Base-by-base conservation (phyloP, 1,284 basidiomycete genomes). In the Trichosporon sp. region DNA sequence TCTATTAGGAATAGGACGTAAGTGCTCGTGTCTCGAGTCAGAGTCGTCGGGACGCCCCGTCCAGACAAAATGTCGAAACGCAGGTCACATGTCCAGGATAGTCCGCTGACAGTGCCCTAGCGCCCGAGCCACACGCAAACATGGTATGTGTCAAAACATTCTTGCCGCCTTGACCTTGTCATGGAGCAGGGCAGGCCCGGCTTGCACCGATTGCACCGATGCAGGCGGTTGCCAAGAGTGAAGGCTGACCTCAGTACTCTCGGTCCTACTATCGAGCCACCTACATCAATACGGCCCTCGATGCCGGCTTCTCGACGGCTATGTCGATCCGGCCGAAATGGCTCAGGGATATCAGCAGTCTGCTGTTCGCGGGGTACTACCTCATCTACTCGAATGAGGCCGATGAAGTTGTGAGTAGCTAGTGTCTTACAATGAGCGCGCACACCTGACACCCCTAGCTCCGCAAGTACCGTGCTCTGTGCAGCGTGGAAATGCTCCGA, bases 181-280 rank as follows among this genome's bases (percentile, higher is more conserved):
- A 11, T 51, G 47, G 21, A 51, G 21, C 9, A 25, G 11, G 47
- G 21, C n/a, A n/a, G 47, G 29, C n/a, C n/a, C 21, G 64, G 56
- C 27, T 29, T 12, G 7, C 29, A 31, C 27, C 56, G 27, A 32
- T 23, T 18, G 27, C 56, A n/a, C 56, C 29, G 27, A 31, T 12
- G 6, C 5, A n/a, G n/a, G 6, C 18, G 7, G 18, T 29, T 18
- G 56, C 27, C 53, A 29, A 67, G 23, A 31, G 8, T 23, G 18
- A 15, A 5, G 27, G 25, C 62, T 71, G 44, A 67, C 65, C n/a
- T 4, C 68, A 95, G 92, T 98, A 98, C 80, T 92, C 93, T 1
- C 87, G 92, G 2, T 91, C 92, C 7, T 98, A 95, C 81, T 98
- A 96, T 82, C 90, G 96, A 31, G 95, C 94, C n/a, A 97, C 95